Percentiles rank a stretch among this genome's conserved stretches.
These are phyloP conservation scores for Cladobotryum mycophilum DNA, from an alignment of 2,329 filamentous ascomycete species.

Conservation along the genomic window DNA sequence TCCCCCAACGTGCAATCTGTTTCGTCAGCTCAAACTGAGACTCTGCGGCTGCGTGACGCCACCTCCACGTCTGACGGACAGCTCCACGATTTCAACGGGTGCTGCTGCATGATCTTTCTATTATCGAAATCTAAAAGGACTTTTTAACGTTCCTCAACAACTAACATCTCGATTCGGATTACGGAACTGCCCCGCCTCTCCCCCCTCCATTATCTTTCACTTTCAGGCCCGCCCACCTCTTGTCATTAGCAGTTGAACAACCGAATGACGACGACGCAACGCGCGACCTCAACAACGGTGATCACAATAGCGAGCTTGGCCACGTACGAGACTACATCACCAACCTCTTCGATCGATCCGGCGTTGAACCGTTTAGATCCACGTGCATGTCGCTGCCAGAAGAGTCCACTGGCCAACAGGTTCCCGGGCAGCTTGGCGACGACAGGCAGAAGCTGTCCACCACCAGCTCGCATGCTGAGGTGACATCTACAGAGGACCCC, in stretches of 20 bases:
- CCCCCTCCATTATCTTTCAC: too few relatives aligned
- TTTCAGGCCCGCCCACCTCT: too few relatives aligned
- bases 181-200: too few relatives aligned
- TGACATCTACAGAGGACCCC: slow-evolving; percentile 17
- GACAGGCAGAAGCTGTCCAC: slow-evolving; percentile 20
- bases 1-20: neutral
- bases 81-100: too few relatives aligned
- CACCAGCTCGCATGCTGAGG: slow-evolving; percentile 22
- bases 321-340: neutral
- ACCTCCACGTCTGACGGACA: neutral
- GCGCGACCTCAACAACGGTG: too few relatives aligned
- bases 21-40: neutral
- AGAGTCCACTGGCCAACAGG: slow-evolving; percentile 20
- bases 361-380: too few relatives aligned
- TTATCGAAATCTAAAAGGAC: too few relatives aligned
- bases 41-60: neutral
- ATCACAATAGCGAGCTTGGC: neutral
- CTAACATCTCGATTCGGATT: too few relatives aligned
- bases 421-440: slow-evolving; percentile 21
- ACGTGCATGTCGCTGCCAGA: slow-evolving; percentile 33
- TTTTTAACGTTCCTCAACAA: too few relatives aligned
- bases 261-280: too few relatives aligned
- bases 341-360: neutral
- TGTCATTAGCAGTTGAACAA: too few relatives aligned
- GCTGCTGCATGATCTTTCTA: too few relatives aligned